These are phyloP conservation scores for Curvularia spicifera DNA, from an alignment of 2,329 filamentous ascomycete genomes.

Conservation along the genomic window DNA sequence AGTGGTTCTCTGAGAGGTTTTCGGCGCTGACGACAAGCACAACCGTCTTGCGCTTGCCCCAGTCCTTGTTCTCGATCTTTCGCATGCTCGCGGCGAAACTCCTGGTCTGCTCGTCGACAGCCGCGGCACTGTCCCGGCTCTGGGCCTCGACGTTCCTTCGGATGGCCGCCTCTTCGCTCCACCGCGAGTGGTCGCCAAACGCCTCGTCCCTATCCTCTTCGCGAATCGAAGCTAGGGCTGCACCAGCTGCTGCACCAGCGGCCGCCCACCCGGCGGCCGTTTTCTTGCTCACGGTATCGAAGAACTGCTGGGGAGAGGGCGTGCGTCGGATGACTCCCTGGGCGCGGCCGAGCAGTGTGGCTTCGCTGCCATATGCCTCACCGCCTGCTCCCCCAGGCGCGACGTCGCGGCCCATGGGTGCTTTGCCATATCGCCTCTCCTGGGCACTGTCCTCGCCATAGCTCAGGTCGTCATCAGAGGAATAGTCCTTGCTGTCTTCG, in stretches of 20 bases:
- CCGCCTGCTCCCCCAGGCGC: slow-evolving; percentile 36
- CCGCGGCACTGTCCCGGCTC: slow-evolving; percentile 44
- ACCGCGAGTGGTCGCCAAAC: slow-evolving; percentile 85
- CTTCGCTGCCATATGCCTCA: slow-evolving; percentile 45
- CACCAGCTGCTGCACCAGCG: slow-evolving; percentile 81
- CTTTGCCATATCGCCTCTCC: slow-evolving; percentile 30
- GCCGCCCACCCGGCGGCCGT: slow-evolving; percentile 83
- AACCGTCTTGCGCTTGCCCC: slow-evolving; percentile 69
- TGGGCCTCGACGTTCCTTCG: slow-evolving; percentile 56
- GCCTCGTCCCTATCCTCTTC: slow-evolving; percentile 78
- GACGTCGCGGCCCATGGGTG: slow-evolving; percentile 28
- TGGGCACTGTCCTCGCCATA: slow-evolving; percentile 51
- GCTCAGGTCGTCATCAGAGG: slow-evolving; percentile 56
- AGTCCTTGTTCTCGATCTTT: slow-evolving; percentile 25
- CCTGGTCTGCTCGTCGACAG: slow-evolving; percentile 42
- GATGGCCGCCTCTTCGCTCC: slow-evolving; percentile 87
- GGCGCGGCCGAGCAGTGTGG: slow-evolving; percentile 76
- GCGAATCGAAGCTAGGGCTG: slow-evolving; percentile 79
- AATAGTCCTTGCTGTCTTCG: slow-evolving; percentile 73
- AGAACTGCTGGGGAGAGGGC: slow-evolving; percentile 85
- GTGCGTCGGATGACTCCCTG: slow-evolving; percentile 81
- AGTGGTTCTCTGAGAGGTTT: slow-evolving; percentile 60
- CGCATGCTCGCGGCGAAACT: slow-evolving; percentile 42
- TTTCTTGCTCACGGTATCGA: slow-evolving; percentile 81
- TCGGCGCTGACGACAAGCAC: slow-evolving; percentile 88